Conservation (phyloP, 495 filamentous ascomycete genomes). For the Stereocaulon alpinum region DNA sequence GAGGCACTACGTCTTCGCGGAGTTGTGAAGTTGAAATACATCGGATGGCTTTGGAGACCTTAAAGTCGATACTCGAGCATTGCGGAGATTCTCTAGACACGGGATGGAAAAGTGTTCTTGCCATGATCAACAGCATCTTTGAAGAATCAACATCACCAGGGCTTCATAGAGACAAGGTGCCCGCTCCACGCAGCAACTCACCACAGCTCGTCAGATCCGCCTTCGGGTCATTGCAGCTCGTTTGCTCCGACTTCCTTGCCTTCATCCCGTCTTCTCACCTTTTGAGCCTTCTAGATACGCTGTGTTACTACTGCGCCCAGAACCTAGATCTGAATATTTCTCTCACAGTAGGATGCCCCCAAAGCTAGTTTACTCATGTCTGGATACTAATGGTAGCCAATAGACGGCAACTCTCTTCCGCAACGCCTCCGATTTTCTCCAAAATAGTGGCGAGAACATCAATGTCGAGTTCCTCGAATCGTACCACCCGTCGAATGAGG, state of each 20-base stretch:
- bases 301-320: constrained; percentile 79
- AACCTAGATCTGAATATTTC: constrained; percentile 91
- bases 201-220: constrained; percentile 68
- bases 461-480: constrained; percentile 36
- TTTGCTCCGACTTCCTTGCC: constrained; percentile 86
- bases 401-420: constrained; percentile 88
- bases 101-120: constrained; percentile 79
- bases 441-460: constrained; percentile 36
- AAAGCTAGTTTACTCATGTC: neutral
- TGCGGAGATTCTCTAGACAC: constrained; percentile 72
- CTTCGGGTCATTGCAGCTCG: constrained; percentile 79
- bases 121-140: constrained; percentile 78
- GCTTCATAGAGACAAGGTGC: constrained; percentile 14
- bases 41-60: constrained; percentile 64
- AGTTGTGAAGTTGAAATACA: constrained; percentile 69
- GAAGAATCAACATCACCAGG: constrained; percentile 30
- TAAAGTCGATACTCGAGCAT: constrained; percentile 76
- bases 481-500: constrained; percentile 32
- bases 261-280: constrained; percentile 70
- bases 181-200: constrained; percentile 44
- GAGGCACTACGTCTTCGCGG: constrained; percentile 2
- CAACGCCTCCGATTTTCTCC: constrained; percentile 83
- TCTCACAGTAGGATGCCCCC: constrained; percentile 51
- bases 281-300: constrained; percentile 73
- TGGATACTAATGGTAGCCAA: constrained; percentile 21